Evolutionary conservation across 169 alveolate species (phyloP).

Genomic region (Eimeria acervulina): DNA sequence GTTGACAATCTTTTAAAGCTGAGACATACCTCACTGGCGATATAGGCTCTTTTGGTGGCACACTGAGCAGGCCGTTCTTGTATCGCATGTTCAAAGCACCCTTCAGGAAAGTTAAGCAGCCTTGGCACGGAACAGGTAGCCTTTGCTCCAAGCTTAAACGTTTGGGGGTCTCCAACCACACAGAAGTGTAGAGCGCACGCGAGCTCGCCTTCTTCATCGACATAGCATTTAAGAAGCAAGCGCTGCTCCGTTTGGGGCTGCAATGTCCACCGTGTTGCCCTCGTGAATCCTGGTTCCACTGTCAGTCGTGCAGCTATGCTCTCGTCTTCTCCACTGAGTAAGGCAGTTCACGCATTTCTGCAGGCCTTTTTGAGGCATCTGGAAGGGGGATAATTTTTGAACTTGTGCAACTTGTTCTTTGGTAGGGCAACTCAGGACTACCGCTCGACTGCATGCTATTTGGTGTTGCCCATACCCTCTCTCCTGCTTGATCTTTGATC

Average conservation of each 20-base stretch:
- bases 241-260: slow-evolving; percentile 75
- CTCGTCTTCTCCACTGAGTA: slow-evolving; percentile 73
- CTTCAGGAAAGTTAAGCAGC: slow-evolving; percentile 67
- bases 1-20: not conserved
- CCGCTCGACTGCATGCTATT: not conserved
- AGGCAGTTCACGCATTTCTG: not conserved
- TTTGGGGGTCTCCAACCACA: slow-evolving; percentile 74
- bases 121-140: slow-evolving; percentile 79
- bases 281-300: slow-evolving; percentile 68
- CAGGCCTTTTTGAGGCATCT: not conserved
- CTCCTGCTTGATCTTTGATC: slow-evolving; percentile 89
- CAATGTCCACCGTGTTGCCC: slow-evolving; percentile 71
- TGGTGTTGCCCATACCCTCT: slow-evolving; percentile 87
- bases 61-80: slow-evolving; percentile 40
- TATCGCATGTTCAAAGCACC: slow-evolving; percentile 41
- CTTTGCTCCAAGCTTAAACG: slow-evolving; percentile 19
- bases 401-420: not conserved
- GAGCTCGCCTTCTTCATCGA: slow-evolving; percentile 58
- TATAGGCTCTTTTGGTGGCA: slow-evolving; percentile 26
- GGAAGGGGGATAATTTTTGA: not conserved
- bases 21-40: slow-evolving; percentile 45
- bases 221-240: slow-evolving; percentile 69
- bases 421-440: not conserved
- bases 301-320: slow-evolving; percentile 13
- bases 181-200: slow-evolving; percentile 39